Evolutionary conservation across 2,329 filamentous ascomycete species (phyloP).

Genomic region (Botrytis aclada): DNA sequence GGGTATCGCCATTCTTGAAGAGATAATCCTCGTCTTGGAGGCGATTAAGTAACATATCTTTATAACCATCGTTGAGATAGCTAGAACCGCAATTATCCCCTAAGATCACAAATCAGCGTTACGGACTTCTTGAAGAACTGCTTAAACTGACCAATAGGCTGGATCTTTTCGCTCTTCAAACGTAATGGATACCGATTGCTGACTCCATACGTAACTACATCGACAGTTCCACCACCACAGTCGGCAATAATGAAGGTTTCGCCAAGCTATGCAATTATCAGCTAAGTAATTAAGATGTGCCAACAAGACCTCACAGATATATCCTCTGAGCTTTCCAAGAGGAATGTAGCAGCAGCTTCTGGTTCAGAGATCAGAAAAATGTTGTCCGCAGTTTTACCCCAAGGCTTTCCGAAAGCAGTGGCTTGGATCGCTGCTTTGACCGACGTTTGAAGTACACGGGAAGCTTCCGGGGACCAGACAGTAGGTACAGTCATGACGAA

Average conservation of each 20-base stretch:
- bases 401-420: constrained; percentile 20
- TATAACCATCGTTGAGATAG: constrained; percentile 21
- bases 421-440: constrained; percentile 20
- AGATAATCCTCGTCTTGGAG: constrained; percentile 21
- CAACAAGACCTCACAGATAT: constrained; percentile 19
- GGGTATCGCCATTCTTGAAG: constrained; percentile 14
- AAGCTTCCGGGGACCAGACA: constrained; percentile 21
- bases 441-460: constrained; percentile 19
- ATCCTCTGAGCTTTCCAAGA: constrained; percentile 26
- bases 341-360: constrained; percentile 35
- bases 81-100: constrained; percentile 21
- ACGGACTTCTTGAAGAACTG: not conserved
- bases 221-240: constrained; percentile 35
- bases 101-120: not conserved
- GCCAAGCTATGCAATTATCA: constrained; percentile 19
- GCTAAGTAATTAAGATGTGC: not conserved
- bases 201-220: constrained; percentile 34
- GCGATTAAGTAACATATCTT: constrained; percentile 10
- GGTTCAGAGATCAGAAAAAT: constrained; percentile 37
- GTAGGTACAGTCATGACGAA: constrained; percentile 20
- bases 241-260: constrained; percentile 30
- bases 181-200: constrained; percentile 31
- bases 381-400: constrained; percentile 28
- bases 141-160: constrained; percentile 1
- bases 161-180: constrained; percentile 21